Base-by-base conservation (phyloP, 2,329 filamentous ascomycete genomes). In the Fusarium setosum region DNA sequence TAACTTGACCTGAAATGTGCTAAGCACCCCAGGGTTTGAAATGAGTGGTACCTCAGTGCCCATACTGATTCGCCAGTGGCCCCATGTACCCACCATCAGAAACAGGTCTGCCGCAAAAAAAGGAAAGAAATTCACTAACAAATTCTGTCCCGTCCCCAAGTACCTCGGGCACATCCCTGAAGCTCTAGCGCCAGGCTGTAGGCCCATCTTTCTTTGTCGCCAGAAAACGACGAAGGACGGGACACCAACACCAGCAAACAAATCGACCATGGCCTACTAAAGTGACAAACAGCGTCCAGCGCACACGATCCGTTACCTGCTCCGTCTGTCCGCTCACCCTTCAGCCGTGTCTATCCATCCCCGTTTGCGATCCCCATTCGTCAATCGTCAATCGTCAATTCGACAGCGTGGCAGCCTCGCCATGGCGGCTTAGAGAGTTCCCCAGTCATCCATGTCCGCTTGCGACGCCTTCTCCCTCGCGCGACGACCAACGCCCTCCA, bases 381-480 rank as follows among this genome's bases (percentile, higher is more conserved):
- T 50, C 59, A 72, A 63, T 62, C 56, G 68, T 58, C 58, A 71
- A 70, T 67, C 64, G 60, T 37, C 62, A 61, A 61, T 67, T 65
- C 61, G 63, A 70, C 61, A 61, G 59, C 66, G 69, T 72, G 61
- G 68, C 68, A 72, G 70, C 70, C 70, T 72, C 70, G 70, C 70
- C 70, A 73, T 73, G 70, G 67, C 70, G 68, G 67, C 68, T 50
- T 72, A 72, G 59, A 72, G 15, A 13, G 15, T 17, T 45, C 62
- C 59, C 66, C 64, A 70, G 65, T 71, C 61, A 72, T 72, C 69
- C 63, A 72, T 73, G 71, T 69, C 67, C 65, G 69, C 59, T 72
- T 71, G 70, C 70, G 71, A 72, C 61, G 55, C 63, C 55, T 63
- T 63, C 55, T 64, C 61, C 67, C 62, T 65, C 63, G 65, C 70